Evolutionary conservation across 2,329 filamentous ascomycete genomes (phyloP).

Genomic region (Calonectria pseudoturangicola): DNA sequence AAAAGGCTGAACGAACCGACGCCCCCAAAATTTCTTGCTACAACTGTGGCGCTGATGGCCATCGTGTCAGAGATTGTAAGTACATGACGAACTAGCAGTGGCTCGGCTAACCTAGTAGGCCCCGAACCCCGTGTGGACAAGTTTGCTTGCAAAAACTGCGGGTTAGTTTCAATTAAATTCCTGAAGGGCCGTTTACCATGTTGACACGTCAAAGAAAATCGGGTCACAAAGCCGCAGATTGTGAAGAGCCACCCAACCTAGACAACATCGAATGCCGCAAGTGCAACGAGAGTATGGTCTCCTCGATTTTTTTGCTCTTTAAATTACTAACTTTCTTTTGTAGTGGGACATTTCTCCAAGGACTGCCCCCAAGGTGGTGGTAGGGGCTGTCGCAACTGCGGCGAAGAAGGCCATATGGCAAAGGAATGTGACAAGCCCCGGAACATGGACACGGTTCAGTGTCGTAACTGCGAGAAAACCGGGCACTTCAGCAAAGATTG

Average conservation of each 20-base stretch:
- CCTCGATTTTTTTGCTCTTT: not conserved
- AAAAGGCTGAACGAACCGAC: constrained; percentile 69
- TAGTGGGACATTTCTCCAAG: constrained; percentile 76
- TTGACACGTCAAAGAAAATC: constrained; percentile 61
- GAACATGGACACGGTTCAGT: constrained; percentile 69
- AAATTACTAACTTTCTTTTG: constrained; percentile 33
- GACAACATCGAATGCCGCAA: constrained; percentile 79
- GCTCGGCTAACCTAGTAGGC: constrained; percentile 61
- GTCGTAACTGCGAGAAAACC: constrained; percentile 76
- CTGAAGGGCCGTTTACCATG: constrained; percentile 24
- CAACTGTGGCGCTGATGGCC: constrained; percentile 79
- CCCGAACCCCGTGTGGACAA: constrained; percentile 77
- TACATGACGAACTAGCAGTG: constrained; percentile 37
- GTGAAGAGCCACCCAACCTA: constrained; percentile 76
- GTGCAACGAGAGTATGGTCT: constrained; percentile 75
- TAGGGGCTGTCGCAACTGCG: constrained; percentile 77
- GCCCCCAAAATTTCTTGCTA: constrained; percentile 73
- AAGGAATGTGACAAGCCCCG: constrained; percentile 70
- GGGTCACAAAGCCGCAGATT: constrained; percentile 71
- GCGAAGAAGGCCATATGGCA: constrained; percentile 75
- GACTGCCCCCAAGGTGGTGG: constrained; percentile 79
- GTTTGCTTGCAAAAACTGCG: constrained; percentile 82
- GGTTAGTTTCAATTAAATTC: constrained; percentile 58
- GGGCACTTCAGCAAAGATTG: constrained; percentile 80
- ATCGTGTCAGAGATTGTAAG: constrained; percentile 82